Base-by-base conservation (phyloP, 208 protist genomes). In the Giardia duodenalis region DNA sequence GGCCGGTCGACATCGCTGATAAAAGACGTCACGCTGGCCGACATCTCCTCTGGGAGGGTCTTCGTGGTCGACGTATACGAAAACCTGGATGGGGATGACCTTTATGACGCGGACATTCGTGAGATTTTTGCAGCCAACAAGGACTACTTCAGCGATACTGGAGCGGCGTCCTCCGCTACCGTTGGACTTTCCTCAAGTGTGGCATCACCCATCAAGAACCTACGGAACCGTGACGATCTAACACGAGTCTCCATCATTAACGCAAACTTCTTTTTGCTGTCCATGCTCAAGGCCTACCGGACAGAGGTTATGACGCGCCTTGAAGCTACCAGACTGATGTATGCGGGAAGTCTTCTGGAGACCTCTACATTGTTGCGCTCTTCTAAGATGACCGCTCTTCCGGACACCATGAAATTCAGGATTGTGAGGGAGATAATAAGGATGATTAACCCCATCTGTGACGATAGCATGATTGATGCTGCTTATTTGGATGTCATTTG, bases 401-500 rank as follows among this genome's bases (percentile, higher is more conserved):
- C 86, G 4, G 88, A 91, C 45, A n/a, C 88, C 1, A 47, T 2
- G n/a, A 2, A 45, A 30, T 91, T 47, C 47, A 1, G 88, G 10
- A 91, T 91, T n/a, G 45, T 91, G 43, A 46, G 1, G 1, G 43
- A 91, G 44, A 91, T 91, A 19, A 47, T 91, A 43, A 1, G 44
- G 4, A 47, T 45, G 43, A 91, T 91, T 30, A 91, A 91, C 44
- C 88, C 88, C 2, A 47, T 91, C n/a, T 22, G 42, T 2, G 42
- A 22, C 10, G 4, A 2, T 3, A 2, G 43, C 2, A 2, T 47
- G n/a, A 48, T 91, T 1, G 44, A 91, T 91, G n/a, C 88, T 1
- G 44, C 44, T 67, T 91, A 91, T n/a, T 48, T 91, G 4, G 88
- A 91, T n/a, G n/a, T 45, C 4, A 47, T 91, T 47, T 91, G 88